Evolutionary conservation across 345 rosid species (phyloP).

Genomic region (Trapa incisa): DNA sequence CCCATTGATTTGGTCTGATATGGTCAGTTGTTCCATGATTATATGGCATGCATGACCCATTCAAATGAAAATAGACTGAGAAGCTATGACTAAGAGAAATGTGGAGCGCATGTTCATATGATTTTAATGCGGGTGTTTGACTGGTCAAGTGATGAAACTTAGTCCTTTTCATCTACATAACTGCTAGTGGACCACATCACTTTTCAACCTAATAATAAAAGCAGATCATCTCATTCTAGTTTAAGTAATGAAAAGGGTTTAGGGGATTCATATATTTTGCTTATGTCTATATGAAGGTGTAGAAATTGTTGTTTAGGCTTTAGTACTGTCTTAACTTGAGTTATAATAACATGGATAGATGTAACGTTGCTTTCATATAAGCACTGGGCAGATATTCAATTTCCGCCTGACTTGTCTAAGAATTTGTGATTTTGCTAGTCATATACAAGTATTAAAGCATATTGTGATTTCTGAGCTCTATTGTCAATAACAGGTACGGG

Average conservation of each 20-base stretch:
- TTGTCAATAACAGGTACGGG: constrained; percentile 52
- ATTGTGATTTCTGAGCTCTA: not conserved
- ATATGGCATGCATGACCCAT: not conserved
- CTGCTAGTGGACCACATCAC: too few species aligned
- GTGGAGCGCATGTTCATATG: not conserved
- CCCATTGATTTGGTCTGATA: not conserved
- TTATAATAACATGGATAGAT: not conserved
- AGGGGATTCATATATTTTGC: too few species aligned
- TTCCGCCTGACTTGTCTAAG: not conserved
- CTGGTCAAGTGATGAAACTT: not conserved
- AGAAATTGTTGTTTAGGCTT: not conserved
- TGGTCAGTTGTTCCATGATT: not conserved
- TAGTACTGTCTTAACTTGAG: not conserved
- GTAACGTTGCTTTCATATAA: not conserved
- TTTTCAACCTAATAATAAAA: too few species aligned
- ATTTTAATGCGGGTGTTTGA: not conserved
- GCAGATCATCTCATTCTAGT: too few species aligned
- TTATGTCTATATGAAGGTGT: too few species aligned
- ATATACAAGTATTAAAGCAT: not conserved
- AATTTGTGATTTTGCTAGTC: not conserved
- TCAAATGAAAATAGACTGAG: not conserved
- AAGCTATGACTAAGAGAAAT: not conserved
- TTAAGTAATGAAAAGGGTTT: too few species aligned
- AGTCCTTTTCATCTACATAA: not conserved
- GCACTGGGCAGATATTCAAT: not conserved